Evolutionary conservation across 1,284 basidiomycete species (phyloP), one percentile per base, ranked within the genome.

Genomic region (Wolfiporia cocos): DNA sequence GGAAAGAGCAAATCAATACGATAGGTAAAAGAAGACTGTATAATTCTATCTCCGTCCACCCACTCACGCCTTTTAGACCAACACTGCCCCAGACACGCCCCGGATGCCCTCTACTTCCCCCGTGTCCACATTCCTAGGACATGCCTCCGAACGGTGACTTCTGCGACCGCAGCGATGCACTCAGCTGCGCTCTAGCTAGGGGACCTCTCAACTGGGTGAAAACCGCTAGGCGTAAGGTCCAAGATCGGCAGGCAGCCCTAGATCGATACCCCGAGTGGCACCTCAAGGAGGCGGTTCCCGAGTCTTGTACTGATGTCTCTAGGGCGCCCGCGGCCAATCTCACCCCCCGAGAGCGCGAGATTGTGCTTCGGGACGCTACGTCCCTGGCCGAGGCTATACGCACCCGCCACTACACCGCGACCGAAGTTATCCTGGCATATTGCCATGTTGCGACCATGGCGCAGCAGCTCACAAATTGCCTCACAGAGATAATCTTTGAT

Each of bases 401-500:
- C 22, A 44, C 47, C 22, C 53, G 63, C 42, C 56, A 52, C 7
- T 66, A 62, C 42, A 61, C 58, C 21, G 59, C 64, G 20, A 50
- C 62, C 17, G 63, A 67, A 48, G 61, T 65, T 36, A 42, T 57
- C 23, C 47, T 51, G 36, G 62, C 64, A 4, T 63, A 58, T 50
- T 63, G 59, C 43, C 63, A 65, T 42, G 63, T 56, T 41, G 65
- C 64, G 29, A 54, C 54, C 20, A 53, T 65, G 34, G 63, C 64
- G 18, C 65, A 67, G 47, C 55, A 55, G 41, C 53, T 65, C 44
- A 70, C 67, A 11, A 80, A 80, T 52, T 80, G 78, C 54, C 57
- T 82, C 14, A 75, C 77, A 9, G 78, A 78, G 47, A 66, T 76
- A 34, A 73, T 76, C 52, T 66, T 71, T 49, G 67, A 70, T 2